Base-by-base conservation (phyloP, 805 yeast genomes). In the Kuraishia cidri region DNA sequence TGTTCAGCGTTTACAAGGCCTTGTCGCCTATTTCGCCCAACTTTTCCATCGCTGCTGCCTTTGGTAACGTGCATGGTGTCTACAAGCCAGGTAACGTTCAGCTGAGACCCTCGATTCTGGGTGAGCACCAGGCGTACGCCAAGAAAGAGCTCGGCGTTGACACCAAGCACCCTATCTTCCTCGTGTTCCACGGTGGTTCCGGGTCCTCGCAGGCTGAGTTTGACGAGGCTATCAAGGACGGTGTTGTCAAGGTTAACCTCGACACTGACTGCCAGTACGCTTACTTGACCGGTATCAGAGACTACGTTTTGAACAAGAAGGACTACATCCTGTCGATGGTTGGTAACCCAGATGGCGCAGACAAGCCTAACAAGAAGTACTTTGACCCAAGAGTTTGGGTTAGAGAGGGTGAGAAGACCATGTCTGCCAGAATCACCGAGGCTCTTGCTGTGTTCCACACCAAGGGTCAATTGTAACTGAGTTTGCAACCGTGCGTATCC, bases 331-430 rank as follows among this genome's bases (percentile, higher is more conserved):
- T 73, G 70, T 44, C 81, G 37, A 83, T 67, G 67, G 96, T 92
- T 54, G 98, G 98, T 69, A 92, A 92, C 94, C 98, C 98, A 69
- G 96, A 90, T 15, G 98, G 97, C 66, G 90, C 71, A 37, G 97
- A 92, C 70, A 84, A 86, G 76, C 98, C 98, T 72, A 92, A 92
- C 90, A 92, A 92, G 88, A 92, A 92, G 75, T 87, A 70, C 86
- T 92, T 86, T 62, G 98, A 92, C 72, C 98, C 98, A 71, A 90
- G 98, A 80, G 97, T 88, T 67, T 92, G 98, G 98, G 97, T 92
- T 48, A 88, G 97, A 78, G 97, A 90, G 72, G 97, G 98, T 76
- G 98, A 92, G 77, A 87, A 87, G 87, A 87, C 97, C 59, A 90
- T 92, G 97, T 48, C 78, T 47, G 67, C 63, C 48, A 85, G 97